Percentiles rank a stretch among this genome's conserved stretches.
These are phyloP conservation scores for Firmiana major DNA, from an alignment of 345 rosid genomes.

Conservation along the genomic window DNA sequence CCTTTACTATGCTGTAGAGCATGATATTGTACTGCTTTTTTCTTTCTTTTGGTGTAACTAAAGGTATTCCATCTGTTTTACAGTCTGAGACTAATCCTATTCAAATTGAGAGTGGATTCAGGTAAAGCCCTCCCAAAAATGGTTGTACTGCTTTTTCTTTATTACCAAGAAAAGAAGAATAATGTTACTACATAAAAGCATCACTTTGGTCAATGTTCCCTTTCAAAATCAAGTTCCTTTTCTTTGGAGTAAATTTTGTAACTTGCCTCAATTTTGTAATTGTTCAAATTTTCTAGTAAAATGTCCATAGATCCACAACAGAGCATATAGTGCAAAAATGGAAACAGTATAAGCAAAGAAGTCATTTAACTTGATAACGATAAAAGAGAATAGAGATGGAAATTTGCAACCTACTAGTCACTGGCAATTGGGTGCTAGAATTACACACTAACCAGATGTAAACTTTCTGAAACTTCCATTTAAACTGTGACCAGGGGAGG, in stretches of 20 bases:
- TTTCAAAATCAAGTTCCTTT: not conserved
- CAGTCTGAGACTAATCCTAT: too few species aligned
- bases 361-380: not conserved
- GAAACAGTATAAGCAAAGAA: not conserved
- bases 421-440: not conserved
- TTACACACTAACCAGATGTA: slow-evolving; percentile 33
- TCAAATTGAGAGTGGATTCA: too few species aligned
- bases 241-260: not conserved
- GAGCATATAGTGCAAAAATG: not conserved
- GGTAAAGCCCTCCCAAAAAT: too few species aligned
- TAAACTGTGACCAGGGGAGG: slow-evolving; percentile 36
- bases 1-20: not conserved
- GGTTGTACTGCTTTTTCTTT: too few species aligned
- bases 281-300: not conserved
- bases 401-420: not conserved
- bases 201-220: not conserved
- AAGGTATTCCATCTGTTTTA: too few species aligned
- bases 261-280: too few species aligned
- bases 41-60: too few species aligned
- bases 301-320: not conserved
- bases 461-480: slow-evolving; percentile 47
- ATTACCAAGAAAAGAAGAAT: too few species aligned
- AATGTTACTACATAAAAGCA: not conserved
- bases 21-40: not conserved
- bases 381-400: not conserved